Conservation (phyloP, 768 basidiomycete species). For the Tubosaeta brunneosetosa region DNA sequence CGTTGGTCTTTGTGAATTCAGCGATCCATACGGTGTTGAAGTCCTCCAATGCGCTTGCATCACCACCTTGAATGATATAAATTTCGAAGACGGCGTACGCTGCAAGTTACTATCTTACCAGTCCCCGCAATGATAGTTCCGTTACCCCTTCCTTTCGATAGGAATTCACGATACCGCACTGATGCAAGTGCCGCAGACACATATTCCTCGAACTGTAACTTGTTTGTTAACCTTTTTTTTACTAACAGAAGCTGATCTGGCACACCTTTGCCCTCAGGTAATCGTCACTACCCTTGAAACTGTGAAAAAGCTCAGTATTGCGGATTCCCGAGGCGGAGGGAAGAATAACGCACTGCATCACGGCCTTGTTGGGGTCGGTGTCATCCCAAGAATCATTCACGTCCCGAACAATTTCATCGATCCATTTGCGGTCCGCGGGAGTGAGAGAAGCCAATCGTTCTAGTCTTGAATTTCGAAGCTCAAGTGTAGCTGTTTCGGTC, state of each 20-base stretch:
- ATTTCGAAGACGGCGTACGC: not conserved
- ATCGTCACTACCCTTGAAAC: slow-evolving; percentile 95
- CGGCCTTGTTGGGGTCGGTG: slow-evolving; percentile 50
- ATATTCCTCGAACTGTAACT: slow-evolving; percentile 80
- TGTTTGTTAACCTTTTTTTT: not conserved
- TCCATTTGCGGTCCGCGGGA: slow-evolving; percentile 94
- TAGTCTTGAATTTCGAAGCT: slow-evolving; percentile 78
- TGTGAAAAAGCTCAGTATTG: slow-evolving; percentile 26
- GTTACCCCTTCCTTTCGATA: slow-evolving; percentile 58
- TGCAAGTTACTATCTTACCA: slow-evolving; percentile 27
- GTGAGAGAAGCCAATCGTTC: slow-evolving; percentile 79
- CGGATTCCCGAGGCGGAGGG: not conserved
- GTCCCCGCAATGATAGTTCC: slow-evolving; percentile 67
- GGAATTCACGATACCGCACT: slow-evolving; percentile 86
- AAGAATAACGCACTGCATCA: slow-evolving; percentile 56
- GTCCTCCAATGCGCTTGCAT: slow-evolving; percentile 60
- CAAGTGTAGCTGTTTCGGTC: slow-evolving; percentile 83
- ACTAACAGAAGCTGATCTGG: not conserved
- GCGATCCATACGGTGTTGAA: slow-evolving; percentile 87
- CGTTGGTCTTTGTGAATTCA: slow-evolving; percentile 84
- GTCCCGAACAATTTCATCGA: slow-evolving; percentile 88
- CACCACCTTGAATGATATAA: slow-evolving; percentile 42
- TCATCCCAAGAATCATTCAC: slow-evolving; percentile 80
- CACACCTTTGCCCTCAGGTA: slow-evolving; percentile 81
- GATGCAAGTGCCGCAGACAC: slow-evolving; percentile 82